Conservation (phyloP, 2,329 filamentous ascomycete species). For the Fusarium sp. region DNA sequence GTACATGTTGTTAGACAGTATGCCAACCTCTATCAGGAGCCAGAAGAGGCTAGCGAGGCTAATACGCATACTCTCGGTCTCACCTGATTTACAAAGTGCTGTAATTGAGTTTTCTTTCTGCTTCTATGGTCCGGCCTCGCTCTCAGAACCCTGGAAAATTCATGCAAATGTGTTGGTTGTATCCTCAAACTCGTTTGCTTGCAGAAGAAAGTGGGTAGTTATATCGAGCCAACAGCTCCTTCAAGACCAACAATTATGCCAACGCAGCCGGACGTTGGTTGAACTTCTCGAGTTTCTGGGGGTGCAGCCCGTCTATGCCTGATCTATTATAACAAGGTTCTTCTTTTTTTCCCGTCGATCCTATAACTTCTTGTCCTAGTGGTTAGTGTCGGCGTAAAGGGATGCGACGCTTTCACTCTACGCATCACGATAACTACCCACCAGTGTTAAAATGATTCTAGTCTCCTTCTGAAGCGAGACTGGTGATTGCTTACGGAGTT, state of each 20-base stretch:
- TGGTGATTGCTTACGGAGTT: background rate
- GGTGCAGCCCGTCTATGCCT: background rate
- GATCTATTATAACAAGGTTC: slow-evolving; percentile 7
- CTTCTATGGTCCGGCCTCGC: background rate
- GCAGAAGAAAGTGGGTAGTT: slow-evolving; percentile 12
- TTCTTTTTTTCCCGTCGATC: background rate
- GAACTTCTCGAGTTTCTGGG: background rate
- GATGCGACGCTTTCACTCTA: background rate
- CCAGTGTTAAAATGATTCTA: background rate
- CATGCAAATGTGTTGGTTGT: slow-evolving; percentile 24
- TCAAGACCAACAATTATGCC: slow-evolving; percentile 2
- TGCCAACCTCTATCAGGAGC: slow-evolving; percentile 21
- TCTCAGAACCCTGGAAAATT: slow-evolving; percentile 4
- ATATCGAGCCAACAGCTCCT: slow-evolving; percentile 31
- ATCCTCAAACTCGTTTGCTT: background rate
- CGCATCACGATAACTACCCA: background rate
- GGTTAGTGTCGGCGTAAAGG: background rate
- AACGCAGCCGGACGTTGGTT: slow-evolving; percentile 26
- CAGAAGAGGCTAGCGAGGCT: slow-evolving; percentile 11
- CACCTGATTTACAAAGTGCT: slow-evolving; percentile 41
- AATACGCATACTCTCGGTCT: slow-evolving; percentile 40
- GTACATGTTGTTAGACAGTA: slow-evolving; percentile 4
- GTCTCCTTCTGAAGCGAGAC: too few relatives aligned
- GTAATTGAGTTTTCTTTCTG: background rate
- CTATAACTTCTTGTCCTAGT: background rate